Base-by-base conservation (phyloP, 441 rosid genomes). In the Erodium trifolium region DNA sequence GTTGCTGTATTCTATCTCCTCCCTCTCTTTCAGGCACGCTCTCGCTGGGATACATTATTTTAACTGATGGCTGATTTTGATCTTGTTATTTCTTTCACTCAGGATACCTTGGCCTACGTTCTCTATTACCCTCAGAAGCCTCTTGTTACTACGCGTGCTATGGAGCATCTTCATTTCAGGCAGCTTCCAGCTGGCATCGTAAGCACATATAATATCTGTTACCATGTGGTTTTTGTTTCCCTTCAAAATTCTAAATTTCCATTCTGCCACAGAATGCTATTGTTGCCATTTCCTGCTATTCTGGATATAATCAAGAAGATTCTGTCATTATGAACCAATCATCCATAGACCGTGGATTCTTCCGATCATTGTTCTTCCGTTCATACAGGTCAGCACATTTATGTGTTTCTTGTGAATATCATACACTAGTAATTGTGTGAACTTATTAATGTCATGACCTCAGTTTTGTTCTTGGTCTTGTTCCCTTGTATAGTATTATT, bases 171-270 rank as follows among this genome's bases (percentile, higher is more conserved):
- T 70, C 99, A 94, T 79, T 94, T 94, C 75, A 83, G 97, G 89
- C 97, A 94, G 81, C 97, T 94, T 80, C 99, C 98, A 27, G 99
- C 99, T 63, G 99, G 99, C 80, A 94, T 92, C 82, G 99, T 94
- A 77, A 84, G 82, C 73, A 43, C 62, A 65, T 67, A 19, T 39
- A 31, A 49, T 51, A 66, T 63, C 13, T 34, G 11, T 63, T n/a
- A 3, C 27, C 12, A 7, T 41, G 49, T 13, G 12, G 19, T 16
- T 37, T 7, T 11, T 71, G 13, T 67, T 53, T 31, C 55, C 41
- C 53, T 53, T 39, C 49, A 2, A 0, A 47, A 78, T 31, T 49
- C 67, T 62, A 70, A 29, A 49, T 29, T 78, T 17, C 3, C 49
- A 37, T 18, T 68, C 23, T 43, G 62, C 51, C 60, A 18, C 55